Conservation (phyloP, 2,329 filamentous ascomycete species). For the Teratosphaeria zuluensis region DNA sequence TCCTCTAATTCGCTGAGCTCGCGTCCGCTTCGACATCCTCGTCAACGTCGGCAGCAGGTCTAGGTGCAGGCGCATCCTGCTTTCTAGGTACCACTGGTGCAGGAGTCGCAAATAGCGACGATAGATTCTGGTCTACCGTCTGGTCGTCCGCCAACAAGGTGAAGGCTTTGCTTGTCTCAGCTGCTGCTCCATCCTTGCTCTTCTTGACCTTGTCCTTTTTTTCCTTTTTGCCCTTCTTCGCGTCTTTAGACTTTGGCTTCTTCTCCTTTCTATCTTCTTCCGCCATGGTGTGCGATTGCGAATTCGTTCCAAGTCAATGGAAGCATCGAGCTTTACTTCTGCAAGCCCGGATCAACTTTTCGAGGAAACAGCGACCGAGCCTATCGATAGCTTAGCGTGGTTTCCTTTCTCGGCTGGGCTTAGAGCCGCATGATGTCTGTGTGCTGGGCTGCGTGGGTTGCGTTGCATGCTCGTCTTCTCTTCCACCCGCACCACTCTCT, state of each 20-base stretch:
- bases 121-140: conserved; percentile 33
- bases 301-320: background rate
- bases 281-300: background rate
- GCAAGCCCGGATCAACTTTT: background rate
- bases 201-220: conserved; percentile 12
- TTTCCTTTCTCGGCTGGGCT: background rate
- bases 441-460: background rate
- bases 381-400: background rate
- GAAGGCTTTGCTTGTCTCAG: conserved; percentile 11
- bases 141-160: conserved; percentile 25
- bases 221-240: conserved; percentile 6
- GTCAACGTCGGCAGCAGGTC: conserved; percentile 21
- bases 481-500: background rate
- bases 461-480: background rate
- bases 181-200: conserved; percentile 2
- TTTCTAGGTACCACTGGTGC: conserved; percentile 5
- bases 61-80: conserved; percentile 6
- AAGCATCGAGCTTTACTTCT: background rate
- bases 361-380: background rate
- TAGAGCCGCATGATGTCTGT: background rate
- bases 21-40: conserved; percentile 22
- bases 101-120: conserved; percentile 37
- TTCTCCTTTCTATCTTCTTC: conserved; percentile 1
- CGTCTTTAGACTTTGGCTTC: background rate
- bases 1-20: conserved; percentile 1